Percentiles rank a stretch among this genome's conserved stretches.
These are phyloP conservation scores for Nemania sp. DNA, from an alignment of 2,329 filamentous ascomycete species.

Conservation along the genomic window DNA sequence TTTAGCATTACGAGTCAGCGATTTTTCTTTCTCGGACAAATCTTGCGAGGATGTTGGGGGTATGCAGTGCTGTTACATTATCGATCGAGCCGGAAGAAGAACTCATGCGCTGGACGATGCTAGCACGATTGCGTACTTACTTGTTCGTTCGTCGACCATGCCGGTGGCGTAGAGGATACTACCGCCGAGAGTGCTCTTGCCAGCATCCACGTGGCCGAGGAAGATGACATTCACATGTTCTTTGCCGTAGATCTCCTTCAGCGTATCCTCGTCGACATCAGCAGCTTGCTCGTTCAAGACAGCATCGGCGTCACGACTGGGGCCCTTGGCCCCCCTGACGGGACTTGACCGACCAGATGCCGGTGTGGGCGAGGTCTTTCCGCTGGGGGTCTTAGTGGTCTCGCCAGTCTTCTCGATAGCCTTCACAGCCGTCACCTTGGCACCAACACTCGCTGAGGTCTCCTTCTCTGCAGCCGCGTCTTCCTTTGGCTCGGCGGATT, in stretches of 20 bases:
- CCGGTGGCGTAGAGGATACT: slow-evolving; percentile 91
- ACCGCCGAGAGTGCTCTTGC: slow-evolving; percentile 94
- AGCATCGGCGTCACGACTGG: slow-evolving; percentile 73
- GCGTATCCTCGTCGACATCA: slow-evolving; percentile 71
- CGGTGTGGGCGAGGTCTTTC: slow-evolving; percentile 78
- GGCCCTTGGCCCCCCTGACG: slow-evolving; percentile 60
- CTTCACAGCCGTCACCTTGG: slow-evolving; percentile 85
- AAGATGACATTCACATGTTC: slow-evolving; percentile 94
- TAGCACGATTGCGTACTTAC: slow-evolving; percentile 9
- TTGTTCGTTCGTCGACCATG: slow-evolving; percentile 97
- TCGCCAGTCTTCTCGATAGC: slow-evolving; percentile 91
- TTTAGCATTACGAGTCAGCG: slow-evolving; percentile 7
- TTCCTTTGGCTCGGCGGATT: slow-evolving; percentile 38
- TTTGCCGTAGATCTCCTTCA: slow-evolving; percentile 97
- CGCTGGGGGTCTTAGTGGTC: slow-evolving; percentile 61
- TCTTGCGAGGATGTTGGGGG: neutral
- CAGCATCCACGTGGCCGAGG: slow-evolving; percentile 96
- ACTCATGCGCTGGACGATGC: too few species aligned
- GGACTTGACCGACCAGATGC: slow-evolving; percentile 86
- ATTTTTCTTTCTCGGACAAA: neutral
- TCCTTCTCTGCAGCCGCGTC: slow-evolving; percentile 37
- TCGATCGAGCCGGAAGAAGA: neutral
- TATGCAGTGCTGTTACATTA: neutral
- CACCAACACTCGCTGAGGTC: slow-evolving; percentile 57
- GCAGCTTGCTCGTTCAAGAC: slow-evolving; percentile 82